These are phyloP conservation scores for Akanthomyces uredinophilus DNA, from an alignment of 2,329 filamentous ascomycete genomes.

Conservation along the genomic window DNA sequence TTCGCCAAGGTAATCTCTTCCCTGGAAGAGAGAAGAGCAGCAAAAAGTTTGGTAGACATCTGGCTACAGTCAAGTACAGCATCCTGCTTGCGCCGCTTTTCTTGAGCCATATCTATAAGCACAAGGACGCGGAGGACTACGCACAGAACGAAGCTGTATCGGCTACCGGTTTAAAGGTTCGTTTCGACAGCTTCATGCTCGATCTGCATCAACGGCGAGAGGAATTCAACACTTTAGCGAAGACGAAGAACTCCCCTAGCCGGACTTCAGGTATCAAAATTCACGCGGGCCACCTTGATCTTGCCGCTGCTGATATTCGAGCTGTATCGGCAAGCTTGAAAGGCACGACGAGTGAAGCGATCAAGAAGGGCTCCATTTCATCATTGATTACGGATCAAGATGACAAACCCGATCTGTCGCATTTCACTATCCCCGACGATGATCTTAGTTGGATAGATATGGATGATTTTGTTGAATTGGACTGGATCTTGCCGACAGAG, in stretches of 20 bases:
- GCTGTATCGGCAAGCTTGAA: slow-evolving; percentile 88
- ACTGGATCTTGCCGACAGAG: slow-evolving; percentile 90
- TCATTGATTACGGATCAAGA: slow-evolving; percentile 50
- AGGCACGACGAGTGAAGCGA: slow-evolving; percentile 70
- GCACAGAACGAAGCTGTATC: slow-evolving; percentile 65
- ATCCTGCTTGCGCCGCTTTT: slow-evolving; percentile 87
- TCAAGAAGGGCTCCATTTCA: slow-evolving; percentile 55
- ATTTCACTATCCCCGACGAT: slow-evolving; percentile 92
- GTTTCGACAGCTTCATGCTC: slow-evolving; percentile 94
- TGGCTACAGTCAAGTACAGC: slow-evolving; percentile 99
- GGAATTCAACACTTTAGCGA: slow-evolving; percentile 78
- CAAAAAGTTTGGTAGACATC: slow-evolving; percentile 95
- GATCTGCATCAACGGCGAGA: slow-evolving; percentile 93
- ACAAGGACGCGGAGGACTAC: slow-evolving; percentile 90
- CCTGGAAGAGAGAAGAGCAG: slow-evolving; percentile 91
- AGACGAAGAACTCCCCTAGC: slow-evolving; percentile 68
- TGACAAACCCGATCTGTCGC: slow-evolving; percentile 67
- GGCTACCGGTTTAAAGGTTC: slow-evolving; percentile 92
- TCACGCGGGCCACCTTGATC: slow-evolving; percentile 87
- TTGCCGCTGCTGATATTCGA: slow-evolving; percentile 85
- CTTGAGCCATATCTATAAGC: slow-evolving; percentile 95
- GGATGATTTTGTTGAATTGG: slow-evolving; percentile 97
- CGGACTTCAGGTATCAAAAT: slow-evolving; percentile 93
- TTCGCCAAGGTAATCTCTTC: slow-evolving; percentile 88
- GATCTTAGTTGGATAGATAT: slow-evolving; percentile 98